Evolutionary conservation across 352 stramenopile genomes (phyloP).

Genomic region (Plasmopara halstedii): DNA sequence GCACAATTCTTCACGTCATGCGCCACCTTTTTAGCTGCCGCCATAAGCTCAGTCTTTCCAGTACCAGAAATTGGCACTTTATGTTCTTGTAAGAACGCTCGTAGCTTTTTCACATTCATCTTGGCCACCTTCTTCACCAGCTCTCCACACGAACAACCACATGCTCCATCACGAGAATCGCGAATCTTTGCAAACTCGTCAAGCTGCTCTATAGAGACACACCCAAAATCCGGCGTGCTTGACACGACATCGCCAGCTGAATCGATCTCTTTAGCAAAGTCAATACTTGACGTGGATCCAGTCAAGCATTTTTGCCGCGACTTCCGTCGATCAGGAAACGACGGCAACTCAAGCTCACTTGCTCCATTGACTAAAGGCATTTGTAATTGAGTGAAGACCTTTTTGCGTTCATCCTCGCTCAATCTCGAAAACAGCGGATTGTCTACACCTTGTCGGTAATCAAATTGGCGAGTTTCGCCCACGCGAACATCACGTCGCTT

Average conservation of each 20-base stretch:
- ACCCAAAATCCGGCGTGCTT: conserved; percentile 60
- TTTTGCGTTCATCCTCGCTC: conserved; percentile 59
- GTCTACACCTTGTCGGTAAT: conserved; percentile 59
- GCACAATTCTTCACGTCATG: conserved; percentile 67
- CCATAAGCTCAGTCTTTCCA: conserved; percentile 62
- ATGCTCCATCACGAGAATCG: conserved; percentile 64
- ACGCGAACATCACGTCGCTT: conserved; percentile 44
- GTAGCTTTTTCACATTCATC: conserved; percentile 81
- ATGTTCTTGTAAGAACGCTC: conserved; percentile 52
- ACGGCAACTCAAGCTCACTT: conserved; percentile 22
- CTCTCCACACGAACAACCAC: conserved; percentile 76
- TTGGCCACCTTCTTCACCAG: conserved; percentile 76
- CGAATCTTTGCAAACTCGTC: conserved; percentile 77
- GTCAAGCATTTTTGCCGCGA: conserved; percentile 30
- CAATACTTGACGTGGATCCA: conserved; percentile 14
- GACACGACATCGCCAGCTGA: conserved; percentile 14
- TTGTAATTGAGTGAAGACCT: conserved; percentile 48
- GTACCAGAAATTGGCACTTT: conserved; percentile 36
- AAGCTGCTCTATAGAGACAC: conserved; percentile 74
- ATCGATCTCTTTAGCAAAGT: conserved; percentile 11
- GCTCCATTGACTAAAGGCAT: conserved; percentile 14
- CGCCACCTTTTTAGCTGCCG: conserved; percentile 54
- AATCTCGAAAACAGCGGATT: conserved; percentile 77
- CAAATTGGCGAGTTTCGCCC: conserved; percentile 74
- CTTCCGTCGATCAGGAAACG: conserved; percentile 16